phyloP scores from a whole-genome alignment of 2,329 filamentous ascomycete genomes.

The Allantophomopsis lycopodina region DNA sequence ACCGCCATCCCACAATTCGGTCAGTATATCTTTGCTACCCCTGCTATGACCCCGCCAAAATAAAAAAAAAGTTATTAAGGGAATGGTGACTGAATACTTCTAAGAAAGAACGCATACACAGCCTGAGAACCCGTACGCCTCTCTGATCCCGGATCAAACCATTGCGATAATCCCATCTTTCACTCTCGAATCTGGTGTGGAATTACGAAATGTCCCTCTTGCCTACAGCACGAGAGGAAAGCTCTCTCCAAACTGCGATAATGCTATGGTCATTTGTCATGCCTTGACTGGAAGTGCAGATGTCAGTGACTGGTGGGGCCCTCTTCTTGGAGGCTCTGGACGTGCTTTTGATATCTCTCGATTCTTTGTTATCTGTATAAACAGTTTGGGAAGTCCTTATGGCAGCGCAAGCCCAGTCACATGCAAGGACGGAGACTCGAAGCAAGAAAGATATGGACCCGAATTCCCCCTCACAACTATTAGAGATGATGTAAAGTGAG shows the following conservation, averaged over 20 bases:
- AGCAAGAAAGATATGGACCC: slow-evolving; percentile 72
- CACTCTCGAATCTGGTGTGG: slow-evolving; percentile 83
- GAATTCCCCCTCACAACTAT: slow-evolving; percentile 95
- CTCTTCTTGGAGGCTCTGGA: slow-evolving; percentile 63
- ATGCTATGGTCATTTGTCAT: slow-evolving; percentile 69
- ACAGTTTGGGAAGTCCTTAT: slow-evolving; percentile 75
- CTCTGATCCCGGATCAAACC: slow-evolving; percentile 76
- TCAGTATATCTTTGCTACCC: slow-evolving; percentile 9
- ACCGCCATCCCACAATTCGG: slow-evolving; percentile 7
- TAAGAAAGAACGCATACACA: slow-evolving; percentile 54
- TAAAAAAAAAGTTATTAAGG: slow-evolving; percentile 10
- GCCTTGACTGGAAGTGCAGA: slow-evolving; percentile 77
- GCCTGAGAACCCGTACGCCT: slow-evolving; percentile 82
- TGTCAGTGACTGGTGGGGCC: slow-evolving; percentile 82
- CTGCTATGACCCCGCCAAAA: too few relatives aligned
- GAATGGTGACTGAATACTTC: slow-evolving; percentile 40
- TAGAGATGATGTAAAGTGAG: slow-evolving; percentile 86
- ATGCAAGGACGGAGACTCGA: slow-evolving; percentile 65
- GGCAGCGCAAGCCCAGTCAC: slow-evolving; percentile 83
- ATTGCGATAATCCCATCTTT: slow-evolving; percentile 81
- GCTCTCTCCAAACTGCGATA: slow-evolving; percentile 43
- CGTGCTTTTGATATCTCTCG: slow-evolving; percentile 69
- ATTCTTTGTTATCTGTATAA: slow-evolving; percentile 80
- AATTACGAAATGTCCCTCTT: slow-evolving; percentile 60
- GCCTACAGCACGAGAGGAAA: slow-evolving; percentile 54